A percentile compares a stretch with the other conserved stretches of the same genome.
Evolutionary conservation across 2,329 filamentous ascomycete species (phyloP).

Genomic region (Diplocarpon rosae): DNA sequence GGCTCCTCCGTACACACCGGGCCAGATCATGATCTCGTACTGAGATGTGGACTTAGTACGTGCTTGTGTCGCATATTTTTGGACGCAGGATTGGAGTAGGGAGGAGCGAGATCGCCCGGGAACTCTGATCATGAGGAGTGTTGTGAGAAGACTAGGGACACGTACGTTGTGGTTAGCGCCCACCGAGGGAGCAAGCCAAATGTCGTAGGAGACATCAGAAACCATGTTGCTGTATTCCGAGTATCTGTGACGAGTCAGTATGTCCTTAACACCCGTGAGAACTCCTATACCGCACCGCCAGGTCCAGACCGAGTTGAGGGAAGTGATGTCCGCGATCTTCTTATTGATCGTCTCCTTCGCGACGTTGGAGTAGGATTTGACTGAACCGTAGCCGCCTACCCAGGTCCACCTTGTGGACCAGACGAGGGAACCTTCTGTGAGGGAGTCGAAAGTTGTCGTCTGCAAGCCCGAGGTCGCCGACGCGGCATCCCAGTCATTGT

Average conservation of each 20-base stretch:
- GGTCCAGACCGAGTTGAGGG: constrained; percentile 30
- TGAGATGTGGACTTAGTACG: too few relatives aligned
- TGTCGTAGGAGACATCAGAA: constrained; percentile 49
- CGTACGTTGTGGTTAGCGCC: constrained; percentile 29
- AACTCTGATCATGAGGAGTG: too few relatives aligned
- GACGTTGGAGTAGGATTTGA: constrained; percentile 34
- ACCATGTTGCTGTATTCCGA: constrained; percentile 34
- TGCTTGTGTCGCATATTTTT: too few relatives aligned
- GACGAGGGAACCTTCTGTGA: constrained; percentile 25
- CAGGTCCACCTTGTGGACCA: constrained; percentile 33
- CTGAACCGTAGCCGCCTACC: constrained; percentile 27
- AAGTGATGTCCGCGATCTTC: constrained; percentile 28
- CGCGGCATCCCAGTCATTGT: constrained; percentile 35
- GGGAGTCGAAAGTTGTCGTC: constrained; percentile 33
- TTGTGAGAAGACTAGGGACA: too few relatives aligned
- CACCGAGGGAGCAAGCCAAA: constrained; percentile 45
- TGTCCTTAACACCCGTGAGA: not conserved
- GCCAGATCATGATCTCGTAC: constrained; percentile 58
- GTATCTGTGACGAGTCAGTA: constrained; percentile 28
- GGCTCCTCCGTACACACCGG: constrained; percentile 41
- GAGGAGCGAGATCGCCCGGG: too few relatives aligned
- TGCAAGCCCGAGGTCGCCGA: constrained; percentile 33
- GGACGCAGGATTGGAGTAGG: too few relatives aligned
- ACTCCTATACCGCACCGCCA: constrained; percentile 27
- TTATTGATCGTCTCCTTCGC: constrained; percentile 25